Base-by-base conservation (phyloP, 768 basidiomycete species). In the Amanita molliuscula region DNA sequence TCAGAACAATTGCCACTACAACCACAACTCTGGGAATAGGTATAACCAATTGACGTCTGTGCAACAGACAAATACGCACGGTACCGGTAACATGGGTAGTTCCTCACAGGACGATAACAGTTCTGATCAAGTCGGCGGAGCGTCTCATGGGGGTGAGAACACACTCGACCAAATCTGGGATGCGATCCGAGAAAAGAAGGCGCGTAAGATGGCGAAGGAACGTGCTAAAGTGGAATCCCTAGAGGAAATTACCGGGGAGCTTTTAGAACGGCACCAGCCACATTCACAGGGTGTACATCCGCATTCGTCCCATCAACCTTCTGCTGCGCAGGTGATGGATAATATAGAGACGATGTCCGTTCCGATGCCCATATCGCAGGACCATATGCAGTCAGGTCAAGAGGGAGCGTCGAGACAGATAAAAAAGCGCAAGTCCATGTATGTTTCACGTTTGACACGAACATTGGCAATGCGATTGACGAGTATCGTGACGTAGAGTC, bases 151-250 rank as follows among this genome's bases (percentile, higher is more conserved):
- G 15, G 49, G 42, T 13, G 71, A 73, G 44, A 59, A 65, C 25
- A 67, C 71, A 11, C 65, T 86, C 54, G 75, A 83, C 57, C 66
- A 76, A 18, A 63, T 87, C n/a, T 87, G 84, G 84, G 74, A 67
- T 51, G 71, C 75, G 48, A 73, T 87, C 47, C 75, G 82, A 40
- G 73, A 76, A 61, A 70, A 76, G 64, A 87, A 86, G 63, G 78
- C 78, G 44, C 72, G 69, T 54, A 74, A 75, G 56, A 81, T 86
- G 72, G 81, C 80, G 37, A 78, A 78, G 56, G 74, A 80, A 57
- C 78, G 77, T 46, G 74, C 79, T 26, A 87, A 87, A 62, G 80
- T 86, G 40, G 77, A 79, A 61, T 86, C 83, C 18, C 70, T 86
- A 18, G 82, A 81, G 59, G 72, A 67, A 52, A 55, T 62, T 9